Conservation (phyloP, 1,139 yeast genomes). For the Zygosaccharomyces pseudobailii region DNA sequence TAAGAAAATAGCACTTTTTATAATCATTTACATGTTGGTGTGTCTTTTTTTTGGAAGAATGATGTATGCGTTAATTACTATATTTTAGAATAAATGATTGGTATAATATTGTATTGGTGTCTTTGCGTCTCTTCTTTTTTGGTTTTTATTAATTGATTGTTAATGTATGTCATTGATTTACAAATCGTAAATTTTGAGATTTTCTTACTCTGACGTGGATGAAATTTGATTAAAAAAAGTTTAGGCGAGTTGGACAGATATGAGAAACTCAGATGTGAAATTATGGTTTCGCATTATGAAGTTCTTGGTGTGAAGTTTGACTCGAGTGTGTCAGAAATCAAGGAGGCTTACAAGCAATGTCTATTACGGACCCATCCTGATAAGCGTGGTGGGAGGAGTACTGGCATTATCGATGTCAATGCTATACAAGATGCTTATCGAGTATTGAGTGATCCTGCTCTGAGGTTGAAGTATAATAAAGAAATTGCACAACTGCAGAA, state of each 20-base stretch:
- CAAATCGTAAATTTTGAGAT: too few species aligned
- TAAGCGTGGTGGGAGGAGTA: constrained; percentile 36
- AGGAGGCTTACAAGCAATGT: constrained; percentile 54
- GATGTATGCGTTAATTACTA: too few species aligned
- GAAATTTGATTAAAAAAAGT: too few species aligned
- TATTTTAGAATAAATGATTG: too few species aligned
- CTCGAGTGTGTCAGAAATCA: constrained; percentile 44
- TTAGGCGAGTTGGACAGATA: background rate
- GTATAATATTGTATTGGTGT: too few species aligned
- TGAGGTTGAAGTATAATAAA: constrained; percentile 47
- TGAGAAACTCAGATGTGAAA: background rate
- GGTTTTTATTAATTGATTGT: too few species aligned
- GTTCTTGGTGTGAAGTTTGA: constrained; percentile 45
- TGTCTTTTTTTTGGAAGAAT: too few species aligned
- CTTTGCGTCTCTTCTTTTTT: too few species aligned
- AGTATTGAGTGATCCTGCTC: constrained; percentile 40
- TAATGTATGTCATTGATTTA: too few species aligned
- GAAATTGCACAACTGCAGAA: constrained; percentile 39
- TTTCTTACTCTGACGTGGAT: background rate
- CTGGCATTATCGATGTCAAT: constrained; percentile 15
- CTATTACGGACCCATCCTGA: constrained; percentile 76
- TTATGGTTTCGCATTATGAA: constrained; percentile 41
- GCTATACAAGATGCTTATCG: constrained; percentile 59
- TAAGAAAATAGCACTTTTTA: too few species aligned
- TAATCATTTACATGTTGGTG: too few species aligned